phyloP scores from a whole-genome alignment of 306 rosid species.

The Vigna reflexopilosa region DNA sequence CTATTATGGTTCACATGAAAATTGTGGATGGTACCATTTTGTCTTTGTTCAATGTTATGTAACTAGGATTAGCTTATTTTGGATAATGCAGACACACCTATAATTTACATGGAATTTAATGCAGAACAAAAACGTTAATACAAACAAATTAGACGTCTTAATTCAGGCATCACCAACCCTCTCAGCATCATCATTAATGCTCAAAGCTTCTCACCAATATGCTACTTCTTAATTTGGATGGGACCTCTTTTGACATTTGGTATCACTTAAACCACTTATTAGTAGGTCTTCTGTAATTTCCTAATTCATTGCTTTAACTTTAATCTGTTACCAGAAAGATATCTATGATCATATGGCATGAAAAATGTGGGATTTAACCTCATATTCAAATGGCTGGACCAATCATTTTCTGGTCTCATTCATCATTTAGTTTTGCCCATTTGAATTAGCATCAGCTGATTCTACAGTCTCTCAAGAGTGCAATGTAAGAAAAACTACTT shows the following conservation, averaged over 20 bases:
- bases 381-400: background rate
- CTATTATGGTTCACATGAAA: conserved; percentile 46
- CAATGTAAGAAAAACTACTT: no score
- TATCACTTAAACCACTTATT: conserved; percentile 8
- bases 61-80: background rate
- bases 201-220: background rate
- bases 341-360: conserved; percentile 36
- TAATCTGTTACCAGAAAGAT: conserved; percentile 30
- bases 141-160: background rate
- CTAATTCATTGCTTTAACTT: conserved; percentile 32
- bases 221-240: background rate
- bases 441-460: background rate
- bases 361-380: conserved; percentile 32
- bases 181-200: conserved; percentile 24
- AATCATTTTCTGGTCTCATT: no score
- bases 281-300: background rate
- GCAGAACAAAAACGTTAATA: background rate
- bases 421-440: background rate
- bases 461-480: conserved; percentile 9
- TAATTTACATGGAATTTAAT: conserved; percentile 9
- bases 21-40: conserved; percentile 58
- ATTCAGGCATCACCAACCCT: conserved; percentile 9
- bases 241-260: background rate
- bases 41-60: conserved; percentile 14
- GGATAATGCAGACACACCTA: background rate